Conservation (phyloP, 2,329 filamentous ascomycete species). For the Microdochium paspali region DNA sequence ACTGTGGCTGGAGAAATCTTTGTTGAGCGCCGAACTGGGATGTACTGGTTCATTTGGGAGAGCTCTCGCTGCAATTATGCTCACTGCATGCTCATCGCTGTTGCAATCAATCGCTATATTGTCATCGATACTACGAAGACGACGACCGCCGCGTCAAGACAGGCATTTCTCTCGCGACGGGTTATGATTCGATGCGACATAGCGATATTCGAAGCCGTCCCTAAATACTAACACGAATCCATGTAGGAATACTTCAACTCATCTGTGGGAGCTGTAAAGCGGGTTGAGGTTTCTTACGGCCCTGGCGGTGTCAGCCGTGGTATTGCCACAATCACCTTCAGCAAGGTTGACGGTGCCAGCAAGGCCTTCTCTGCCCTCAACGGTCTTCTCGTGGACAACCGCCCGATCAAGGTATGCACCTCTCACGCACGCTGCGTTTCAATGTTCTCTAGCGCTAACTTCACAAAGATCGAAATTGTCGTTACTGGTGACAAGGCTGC, state of each 20-base stretch:
- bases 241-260: conserved; percentile 90
- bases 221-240: conserved; percentile 55
- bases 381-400: conserved; percentile 80
- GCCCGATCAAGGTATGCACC: conserved; percentile 71
- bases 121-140: neutral
- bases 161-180: neutral
- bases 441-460: conserved; percentile 12
- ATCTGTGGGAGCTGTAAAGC: conserved; percentile 83
- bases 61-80: neutral
- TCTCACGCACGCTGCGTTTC: no score
- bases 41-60: neutral
- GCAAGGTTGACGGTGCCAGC: conserved; percentile 68
- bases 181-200: neutral
- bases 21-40: no score
- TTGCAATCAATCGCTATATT: neutral
- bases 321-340: conserved; percentile 83
- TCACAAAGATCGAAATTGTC: conserved; percentile 73
- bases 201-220: neutral
- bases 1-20: neutral
- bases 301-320: conserved; percentile 87
- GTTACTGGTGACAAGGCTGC: conserved; percentile 67
- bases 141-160: neutral
- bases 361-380: conserved; percentile 80
- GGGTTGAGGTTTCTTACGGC: conserved; percentile 84
- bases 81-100: conserved; percentile 1